These are phyloP conservation scores for Medicago ruthenica DNA, from an alignment of 306 rosid genomes.

Conservation along the genomic window DNA sequence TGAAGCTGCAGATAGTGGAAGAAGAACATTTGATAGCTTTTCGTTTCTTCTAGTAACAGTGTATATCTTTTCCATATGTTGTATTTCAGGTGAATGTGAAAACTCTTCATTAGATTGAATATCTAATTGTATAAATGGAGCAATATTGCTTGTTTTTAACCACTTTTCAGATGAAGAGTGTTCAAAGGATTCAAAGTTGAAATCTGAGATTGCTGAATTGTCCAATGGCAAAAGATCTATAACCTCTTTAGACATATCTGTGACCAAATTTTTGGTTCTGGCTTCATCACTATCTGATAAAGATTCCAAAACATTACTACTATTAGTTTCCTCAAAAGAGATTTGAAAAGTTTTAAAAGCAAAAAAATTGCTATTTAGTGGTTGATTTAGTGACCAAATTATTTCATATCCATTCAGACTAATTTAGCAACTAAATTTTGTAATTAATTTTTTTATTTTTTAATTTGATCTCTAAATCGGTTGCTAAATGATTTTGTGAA, in stretches of 20 bases:
- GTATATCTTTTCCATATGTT: conserved; percentile 52
- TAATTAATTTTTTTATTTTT: too few species aligned
- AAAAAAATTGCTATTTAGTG: too few species aligned
- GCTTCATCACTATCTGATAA: conserved; percentile 47
- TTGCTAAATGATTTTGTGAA: too few species aligned
- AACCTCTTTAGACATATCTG: conserved; percentile 37
- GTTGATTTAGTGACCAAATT: too few species aligned
- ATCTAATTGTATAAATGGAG: conserved; percentile 50
- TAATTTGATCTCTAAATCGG: background rate
- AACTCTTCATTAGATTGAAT: conserved; percentile 40
- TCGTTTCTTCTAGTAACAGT: conserved; percentile 54
- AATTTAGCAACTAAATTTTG: too few species aligned
- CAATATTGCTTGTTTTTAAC: conserved; percentile 44
- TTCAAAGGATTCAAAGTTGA: conserved; percentile 45
- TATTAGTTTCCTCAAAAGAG: conserved; percentile 9
- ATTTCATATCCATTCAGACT: too few species aligned
- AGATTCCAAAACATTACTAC: conserved; percentile 38
- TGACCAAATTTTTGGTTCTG: conserved; percentile 15
- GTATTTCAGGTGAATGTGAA: conserved; percentile 29
- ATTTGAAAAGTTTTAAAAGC: background rate
- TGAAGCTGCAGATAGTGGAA: conserved; percentile 77
- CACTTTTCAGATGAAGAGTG: conserved; percentile 51
- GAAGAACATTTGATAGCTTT: conserved; percentile 55
- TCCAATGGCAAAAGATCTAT: conserved; percentile 39
- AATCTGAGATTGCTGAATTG: conserved; percentile 40